Base-by-base conservation (phyloP, 108 stramenopile genomes). In the Skeletonema potamos region DNA sequence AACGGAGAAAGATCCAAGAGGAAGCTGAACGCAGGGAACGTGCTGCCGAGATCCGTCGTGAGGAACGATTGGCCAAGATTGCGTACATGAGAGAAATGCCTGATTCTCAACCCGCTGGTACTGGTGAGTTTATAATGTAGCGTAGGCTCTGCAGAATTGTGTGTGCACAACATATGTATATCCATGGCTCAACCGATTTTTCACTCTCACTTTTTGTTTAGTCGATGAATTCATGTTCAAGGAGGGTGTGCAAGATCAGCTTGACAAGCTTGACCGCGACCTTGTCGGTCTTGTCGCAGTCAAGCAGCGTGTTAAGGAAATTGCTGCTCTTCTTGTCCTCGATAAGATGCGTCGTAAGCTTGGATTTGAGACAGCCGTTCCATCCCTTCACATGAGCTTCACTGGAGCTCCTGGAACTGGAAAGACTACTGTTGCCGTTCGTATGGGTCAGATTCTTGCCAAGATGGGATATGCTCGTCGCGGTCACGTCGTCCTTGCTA, bases 271-370 rank as follows among this genome's bases (percentile, higher is more conserved):
- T 26, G 97, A 98, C 67, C 15, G 59, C n/a, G 96, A 97, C 68
- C 95, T 98, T 48, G 94, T 98, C 20, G 97, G 97, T 26, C 87
- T 98, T 58, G 27, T 88, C 36, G 94, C 97, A 28, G 97, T 98
- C 36, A 98, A 98, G 86, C 82, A 86, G 79, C 93, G 97, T 70
- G 96, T 98, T 12, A 95, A 94, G 86, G 95, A 98, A 75, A 96
- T 98, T 72, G 97, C 97, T n/a, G 94, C 95, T 9, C 84, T 98
- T 30, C 92, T 98, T 29, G 96, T 98, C 55, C 88, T 98, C 34
- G 97, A 98, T 81, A 97, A 98, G 88, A 98, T 98, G 97, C 93
- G 97, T 59, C 93, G 96, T 43, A 96, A 96, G 84, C 91, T 98
- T 68, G 97, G 97, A 54, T 96, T 98, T 79, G 95, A 97, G 80